Evolutionary conservation across 345 rosid species (phyloP).

Genomic region (Theobroma cacao): DNA sequence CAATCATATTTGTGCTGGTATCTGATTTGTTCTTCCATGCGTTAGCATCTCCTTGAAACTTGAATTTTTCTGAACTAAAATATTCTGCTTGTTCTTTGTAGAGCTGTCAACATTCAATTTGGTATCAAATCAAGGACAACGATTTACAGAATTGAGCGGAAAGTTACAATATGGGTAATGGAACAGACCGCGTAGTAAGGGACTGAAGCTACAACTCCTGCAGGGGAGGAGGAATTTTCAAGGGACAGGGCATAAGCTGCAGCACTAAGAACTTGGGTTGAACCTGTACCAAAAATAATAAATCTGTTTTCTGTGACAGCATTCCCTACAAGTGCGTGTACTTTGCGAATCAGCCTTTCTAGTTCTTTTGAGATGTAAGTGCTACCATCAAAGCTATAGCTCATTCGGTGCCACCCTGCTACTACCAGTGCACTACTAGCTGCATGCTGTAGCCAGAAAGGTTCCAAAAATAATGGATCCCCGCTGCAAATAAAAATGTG

Average conservation of each 20-base stretch:
- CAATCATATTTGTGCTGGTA: conserved; percentile 28
- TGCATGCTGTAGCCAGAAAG: conserved; percentile 49
- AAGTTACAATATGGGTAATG: not conserved
- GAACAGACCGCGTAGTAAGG: conserved; percentile 54
- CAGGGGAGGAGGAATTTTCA: conserved; percentile 38
- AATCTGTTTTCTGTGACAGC: conserved; percentile 49
- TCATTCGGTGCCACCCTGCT: conserved; percentile 61
- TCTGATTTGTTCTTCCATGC: conserved; percentile 24
- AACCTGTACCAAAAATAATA: conserved; percentile 59
- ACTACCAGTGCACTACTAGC: conserved; percentile 42
- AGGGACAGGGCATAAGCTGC: conserved; percentile 58
- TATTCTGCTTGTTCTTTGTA: conserved; percentile 44
- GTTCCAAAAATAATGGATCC: conserved; percentile 54
- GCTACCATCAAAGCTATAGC: conserved; percentile 27
- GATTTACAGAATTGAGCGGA: not conserved
- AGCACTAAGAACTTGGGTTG: conserved; percentile 65
- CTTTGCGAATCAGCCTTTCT: conserved; percentile 37
- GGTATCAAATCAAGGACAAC: not conserved
- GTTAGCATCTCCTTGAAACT: conserved; percentile 47
- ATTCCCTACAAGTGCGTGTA: conserved; percentile 53
- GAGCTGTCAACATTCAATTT: conserved; percentile 23
- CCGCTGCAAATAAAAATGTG: too few species aligned
- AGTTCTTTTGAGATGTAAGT: conserved; percentile 32
- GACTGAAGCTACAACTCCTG: conserved; percentile 44
- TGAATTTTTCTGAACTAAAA: conserved; percentile 29